A percentile compares a stretch with the other conserved stretches of the same genome.
Conservation (phyloP, 768 basidiomycete genomes). For the Termitomyces sp. region DNA sequence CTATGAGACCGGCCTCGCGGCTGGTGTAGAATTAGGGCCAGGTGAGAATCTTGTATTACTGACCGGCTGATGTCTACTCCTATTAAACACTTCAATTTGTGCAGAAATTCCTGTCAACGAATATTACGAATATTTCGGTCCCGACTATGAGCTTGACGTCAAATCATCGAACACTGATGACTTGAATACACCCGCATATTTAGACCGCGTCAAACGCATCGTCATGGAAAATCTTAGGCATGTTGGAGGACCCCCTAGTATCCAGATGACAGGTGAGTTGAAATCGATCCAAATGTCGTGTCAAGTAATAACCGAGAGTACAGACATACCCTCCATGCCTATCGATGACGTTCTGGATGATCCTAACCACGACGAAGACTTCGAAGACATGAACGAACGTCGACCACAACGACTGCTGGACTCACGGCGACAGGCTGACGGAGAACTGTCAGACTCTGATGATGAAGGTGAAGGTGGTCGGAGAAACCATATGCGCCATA, state of each 20-base stretch:
- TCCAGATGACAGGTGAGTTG: slow-evolving; percentile 80
- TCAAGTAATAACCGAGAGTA: background rate
- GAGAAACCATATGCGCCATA: slow-evolving; percentile 61
- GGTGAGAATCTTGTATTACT: slow-evolving; percentile 41
- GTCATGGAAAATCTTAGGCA: slow-evolving; percentile 90
- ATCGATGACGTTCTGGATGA: slow-evolving; percentile 87
- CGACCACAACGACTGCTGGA: slow-evolving; percentile 78
- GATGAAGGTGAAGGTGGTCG: slow-evolving; percentile 93
- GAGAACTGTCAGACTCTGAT: slow-evolving; percentile 94
- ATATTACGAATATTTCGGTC: slow-evolving; percentile 99
- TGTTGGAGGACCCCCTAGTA: slow-evolving; percentile 84
- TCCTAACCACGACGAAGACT: slow-evolving; percentile 77
- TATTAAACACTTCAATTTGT: background rate
- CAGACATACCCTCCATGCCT: slow-evolving; percentile 82
- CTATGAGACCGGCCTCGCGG: slow-evolving; percentile 96
- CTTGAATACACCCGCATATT: slow-evolving; percentile 87
- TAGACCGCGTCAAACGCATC: slow-evolving; percentile 89
- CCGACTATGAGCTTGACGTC: slow-evolving; percentile 94
- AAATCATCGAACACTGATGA: slow-evolving; percentile 94
- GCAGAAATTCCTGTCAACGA: slow-evolving; percentile 94
- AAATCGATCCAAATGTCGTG: background rate
- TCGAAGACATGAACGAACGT: slow-evolving; percentile 73
- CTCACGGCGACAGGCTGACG: slow-evolving; percentile 76
- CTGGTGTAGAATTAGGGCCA: slow-evolving; percentile 87
- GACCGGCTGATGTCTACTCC: background rate